These are phyloP conservation scores for Alopecurus myosuroides DNA, from an alignment of 176 grass and related monocot genomes.

Conservation along the genomic window DNA sequence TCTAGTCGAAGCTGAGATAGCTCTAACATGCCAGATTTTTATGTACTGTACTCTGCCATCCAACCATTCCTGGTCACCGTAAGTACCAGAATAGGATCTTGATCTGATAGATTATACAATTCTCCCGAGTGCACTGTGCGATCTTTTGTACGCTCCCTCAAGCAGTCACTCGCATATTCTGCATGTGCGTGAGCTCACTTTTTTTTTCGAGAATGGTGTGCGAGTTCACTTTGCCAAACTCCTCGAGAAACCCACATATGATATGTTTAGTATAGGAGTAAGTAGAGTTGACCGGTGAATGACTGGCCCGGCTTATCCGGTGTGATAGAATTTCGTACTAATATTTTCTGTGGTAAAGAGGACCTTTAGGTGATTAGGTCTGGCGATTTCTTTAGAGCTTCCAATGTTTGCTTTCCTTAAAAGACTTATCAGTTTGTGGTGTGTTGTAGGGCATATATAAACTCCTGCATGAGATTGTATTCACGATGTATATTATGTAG, in stretches of 20 bases:
- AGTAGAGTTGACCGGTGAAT: not conserved
- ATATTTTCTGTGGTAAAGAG: not conserved
- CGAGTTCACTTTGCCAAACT: not conserved
- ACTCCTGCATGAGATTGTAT: not conserved
- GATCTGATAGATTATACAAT: slow-evolving; percentile 25
- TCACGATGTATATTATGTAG: not conserved
- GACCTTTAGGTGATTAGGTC: not conserved
- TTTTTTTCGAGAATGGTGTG: too few species aligned
- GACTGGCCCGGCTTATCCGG: not conserved
- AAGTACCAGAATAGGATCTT: slow-evolving; percentile 26
- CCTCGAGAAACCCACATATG: not conserved
- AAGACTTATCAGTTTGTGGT: not conserved
- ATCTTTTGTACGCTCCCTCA: not conserved
- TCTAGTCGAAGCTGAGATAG: slow-evolving; percentile 45
- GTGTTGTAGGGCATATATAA: not conserved
- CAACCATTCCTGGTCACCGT: not conserved
- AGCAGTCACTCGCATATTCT: not conserved
- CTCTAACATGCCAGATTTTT: not conserved
- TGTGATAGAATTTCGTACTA: not conserved
- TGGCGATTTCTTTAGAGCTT: not conserved
- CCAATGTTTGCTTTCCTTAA: not conserved
- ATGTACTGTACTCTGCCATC: slow-evolving; percentile 6
- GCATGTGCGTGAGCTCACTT: not conserved
- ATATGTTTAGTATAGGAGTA: not conserved
- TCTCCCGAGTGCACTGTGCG: not conserved